Percentiles rank a stretch among this genome's conserved stretches.
Evolutionary conservation across 257 asterid genomes (phyloP).

Genomic region (Penstemon eatonii): DNA sequence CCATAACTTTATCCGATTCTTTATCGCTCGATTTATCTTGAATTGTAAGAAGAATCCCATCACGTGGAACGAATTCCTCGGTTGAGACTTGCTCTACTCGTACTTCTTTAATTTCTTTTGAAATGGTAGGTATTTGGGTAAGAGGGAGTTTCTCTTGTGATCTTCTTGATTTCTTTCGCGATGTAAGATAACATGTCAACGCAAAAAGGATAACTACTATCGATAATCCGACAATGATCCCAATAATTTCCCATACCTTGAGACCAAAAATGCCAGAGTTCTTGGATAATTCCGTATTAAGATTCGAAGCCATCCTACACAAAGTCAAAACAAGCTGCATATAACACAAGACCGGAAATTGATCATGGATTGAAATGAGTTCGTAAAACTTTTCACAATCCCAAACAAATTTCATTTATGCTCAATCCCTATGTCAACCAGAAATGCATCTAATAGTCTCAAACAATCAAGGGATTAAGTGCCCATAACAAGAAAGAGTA

Average conservation of each 20-base stretch:
- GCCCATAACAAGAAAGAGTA: neutral
- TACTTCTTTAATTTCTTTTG: conserved; percentile 90
- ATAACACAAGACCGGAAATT: conserved; percentile 21
- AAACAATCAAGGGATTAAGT: neutral
- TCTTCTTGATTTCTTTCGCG: conserved; percentile 62
- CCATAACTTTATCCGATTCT: conserved; percentile 76
- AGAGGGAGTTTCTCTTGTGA: conserved; percentile 51
- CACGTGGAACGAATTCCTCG: conserved; percentile 58
- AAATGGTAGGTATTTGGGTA: conserved; percentile 72
- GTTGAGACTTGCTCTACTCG: conserved; percentile 79
- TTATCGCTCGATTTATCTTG: conserved; percentile 72
- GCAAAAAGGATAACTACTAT: conserved; percentile 68
- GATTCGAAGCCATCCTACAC: conserved; percentile 75
- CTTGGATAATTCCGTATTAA: conserved; percentile 59
- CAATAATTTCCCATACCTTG: conserved; percentile 90
- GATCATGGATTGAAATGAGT: neutral
- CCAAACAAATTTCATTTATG: conserved; percentile 2
- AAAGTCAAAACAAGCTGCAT: conserved; percentile 42
- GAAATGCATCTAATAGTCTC: conserved; percentile 7
- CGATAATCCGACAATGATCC: conserved; percentile 67
- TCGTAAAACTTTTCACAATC: neutral
- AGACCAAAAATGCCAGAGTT: conserved; percentile 63
- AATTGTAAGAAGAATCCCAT: conserved; percentile 79
- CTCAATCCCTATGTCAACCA: neutral
- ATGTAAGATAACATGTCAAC: conserved; percentile 62